Evolutionary conservation across 176 grass and related monocot species (phyloP).

Genomic region (Carex littledalei): DNA sequence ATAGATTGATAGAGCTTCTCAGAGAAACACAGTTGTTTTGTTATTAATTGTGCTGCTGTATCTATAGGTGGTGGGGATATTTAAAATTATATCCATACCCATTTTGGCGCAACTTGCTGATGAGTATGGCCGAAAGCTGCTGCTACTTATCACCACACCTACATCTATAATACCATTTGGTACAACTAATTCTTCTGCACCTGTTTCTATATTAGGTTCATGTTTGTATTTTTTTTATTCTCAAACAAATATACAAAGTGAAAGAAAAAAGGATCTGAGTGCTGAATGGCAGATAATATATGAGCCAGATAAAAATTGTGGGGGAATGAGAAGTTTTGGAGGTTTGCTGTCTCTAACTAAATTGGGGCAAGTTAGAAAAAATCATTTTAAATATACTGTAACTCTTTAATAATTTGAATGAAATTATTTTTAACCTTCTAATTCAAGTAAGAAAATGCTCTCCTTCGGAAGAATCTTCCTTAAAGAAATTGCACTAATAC

Average conservation of each 20-base stretch:
- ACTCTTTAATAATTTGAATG: background rate
- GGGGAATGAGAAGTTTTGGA: background rate
- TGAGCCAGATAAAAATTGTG: background rate
- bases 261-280: background rate
- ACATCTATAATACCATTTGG: constrained; percentile 69
- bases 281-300: background rate
- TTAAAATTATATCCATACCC: constrained; percentile 60
- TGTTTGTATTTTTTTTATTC: background rate
- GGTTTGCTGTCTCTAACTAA: background rate
- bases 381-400: background rate
- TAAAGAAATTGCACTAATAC: background rate
- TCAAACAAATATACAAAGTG: background rate
- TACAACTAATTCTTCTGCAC: constrained; percentile 13
- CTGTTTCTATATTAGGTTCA: background rate
- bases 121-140: constrained; percentile 69
- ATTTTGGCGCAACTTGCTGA: constrained; percentile 69
- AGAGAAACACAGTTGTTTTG: background rate
- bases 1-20: background rate
- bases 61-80: constrained; percentile 61
- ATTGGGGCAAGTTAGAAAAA: background rate
- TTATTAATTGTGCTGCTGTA: background rate
- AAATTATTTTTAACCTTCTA: background rate
- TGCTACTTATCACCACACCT: constrained; percentile 58
- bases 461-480: background rate
- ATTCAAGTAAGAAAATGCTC: background rate